Conservation (phyloP, 2,329 filamentous ascomycete species). For the Davidsoniella neocaledoniae region DNA sequence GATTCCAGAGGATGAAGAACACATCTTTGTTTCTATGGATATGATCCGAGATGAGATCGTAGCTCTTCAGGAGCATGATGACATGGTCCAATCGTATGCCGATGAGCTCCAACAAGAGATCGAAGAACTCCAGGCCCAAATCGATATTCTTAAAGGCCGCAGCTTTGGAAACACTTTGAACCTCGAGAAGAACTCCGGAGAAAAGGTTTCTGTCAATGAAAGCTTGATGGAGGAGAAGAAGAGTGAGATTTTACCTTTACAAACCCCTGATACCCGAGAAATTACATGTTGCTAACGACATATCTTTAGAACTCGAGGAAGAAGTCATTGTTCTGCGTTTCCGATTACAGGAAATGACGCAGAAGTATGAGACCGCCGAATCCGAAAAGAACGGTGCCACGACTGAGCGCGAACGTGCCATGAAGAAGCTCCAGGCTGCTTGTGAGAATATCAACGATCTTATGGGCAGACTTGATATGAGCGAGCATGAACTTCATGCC, state of each 20-base stretch:
- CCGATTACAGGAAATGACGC: constrained; percentile 42
- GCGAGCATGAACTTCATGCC: constrained; percentile 26
- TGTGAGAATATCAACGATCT: constrained; percentile 39
- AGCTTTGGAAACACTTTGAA: constrained; percentile 22
- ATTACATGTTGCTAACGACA: not conserved
- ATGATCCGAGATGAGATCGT: constrained; percentile 42
- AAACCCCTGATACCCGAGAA: not conserved
- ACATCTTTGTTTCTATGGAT: constrained; percentile 44
- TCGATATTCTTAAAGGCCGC: constrained; percentile 26
- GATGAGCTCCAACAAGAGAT: constrained; percentile 36
- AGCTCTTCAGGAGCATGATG: constrained; percentile 38
- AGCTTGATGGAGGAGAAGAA: constrained; percentile 35
- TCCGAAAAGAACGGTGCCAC: constrained; percentile 45
- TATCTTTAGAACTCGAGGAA: constrained; percentile 34
- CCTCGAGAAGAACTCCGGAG: constrained; percentile 12
- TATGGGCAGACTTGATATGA: constrained; percentile 25
- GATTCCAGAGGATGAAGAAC: constrained; percentile 36
- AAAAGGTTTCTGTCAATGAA: constrained; percentile 15
- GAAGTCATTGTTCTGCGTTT: constrained; percentile 43
- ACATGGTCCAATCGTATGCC: constrained; percentile 37
- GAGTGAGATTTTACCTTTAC: constrained; percentile 27
- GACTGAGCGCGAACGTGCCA: constrained; percentile 47
- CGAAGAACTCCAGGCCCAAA: constrained; percentile 30
- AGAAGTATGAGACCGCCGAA: constrained; percentile 42
- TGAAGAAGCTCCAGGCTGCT: constrained; percentile 44